Conservation (phyloP, 2,329 filamentous ascomycete species). For the Penicillium sp. region DNA sequence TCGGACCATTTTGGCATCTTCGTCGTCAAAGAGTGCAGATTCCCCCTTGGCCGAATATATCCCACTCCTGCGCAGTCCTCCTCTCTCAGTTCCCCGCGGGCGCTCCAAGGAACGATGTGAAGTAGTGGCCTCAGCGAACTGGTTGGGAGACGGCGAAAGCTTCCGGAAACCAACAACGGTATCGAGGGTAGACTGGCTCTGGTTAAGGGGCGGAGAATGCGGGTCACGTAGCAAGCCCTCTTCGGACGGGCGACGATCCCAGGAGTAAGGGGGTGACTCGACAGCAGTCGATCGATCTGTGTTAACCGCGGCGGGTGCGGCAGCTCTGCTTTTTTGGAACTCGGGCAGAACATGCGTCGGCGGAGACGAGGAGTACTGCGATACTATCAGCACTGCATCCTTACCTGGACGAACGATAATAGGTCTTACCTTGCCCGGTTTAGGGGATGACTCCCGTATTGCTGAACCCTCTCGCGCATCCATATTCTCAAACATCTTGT, state of each 20-base stretch:
- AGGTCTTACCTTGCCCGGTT: conserved; percentile 17
- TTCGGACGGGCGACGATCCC: conserved; percentile 44
- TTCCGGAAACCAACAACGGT: conserved; percentile 12
- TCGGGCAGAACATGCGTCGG: conserved; percentile 14
- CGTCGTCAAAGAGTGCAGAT: conserved; percentile 29
- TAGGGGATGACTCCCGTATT: conserved; percentile 21
- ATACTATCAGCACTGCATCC: conserved; percentile 15
- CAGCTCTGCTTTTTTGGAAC: conserved; percentile 18
- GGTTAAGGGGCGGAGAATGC: conserved; percentile 19
- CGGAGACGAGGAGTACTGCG: conserved; percentile 21
- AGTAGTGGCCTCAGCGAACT: conserved; percentile 22
- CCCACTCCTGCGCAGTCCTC: conserved; percentile 26
- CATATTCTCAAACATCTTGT: conserved; percentile 46
- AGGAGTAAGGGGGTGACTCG: conserved; percentile 45
- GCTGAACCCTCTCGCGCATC: conserved; percentile 28
- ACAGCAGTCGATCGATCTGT: conserved; percentile 39
- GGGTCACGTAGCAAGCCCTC: conserved; percentile 42
- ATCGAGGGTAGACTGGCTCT: conserved; percentile 11
- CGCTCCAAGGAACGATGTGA: conserved; percentile 28
- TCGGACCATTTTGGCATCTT: conserved; percentile 34
- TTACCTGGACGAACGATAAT: conserved; percentile 1
- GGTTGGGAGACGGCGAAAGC: conserved; percentile 18
- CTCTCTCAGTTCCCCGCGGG: conserved; percentile 19
- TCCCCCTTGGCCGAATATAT: conserved; percentile 22
- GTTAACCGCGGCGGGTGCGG: conserved; percentile 37